These are phyloP conservation scores for Fraxinus sp. DNA, from an alignment of 305 asterid genomes.

Conservation along the genomic window DNA sequence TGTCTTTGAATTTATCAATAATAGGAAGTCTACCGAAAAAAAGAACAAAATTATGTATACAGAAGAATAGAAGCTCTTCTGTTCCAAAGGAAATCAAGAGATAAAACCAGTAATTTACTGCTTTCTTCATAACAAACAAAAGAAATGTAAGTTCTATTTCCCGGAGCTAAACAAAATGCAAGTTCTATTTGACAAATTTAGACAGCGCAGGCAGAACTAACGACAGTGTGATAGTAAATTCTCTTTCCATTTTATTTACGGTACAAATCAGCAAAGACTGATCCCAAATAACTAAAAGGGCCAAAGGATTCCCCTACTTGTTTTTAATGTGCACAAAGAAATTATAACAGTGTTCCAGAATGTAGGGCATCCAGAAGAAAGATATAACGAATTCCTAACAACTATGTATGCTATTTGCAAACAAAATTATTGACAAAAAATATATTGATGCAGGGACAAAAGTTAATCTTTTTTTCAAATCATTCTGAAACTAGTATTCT, in stretches of 20 bases:
- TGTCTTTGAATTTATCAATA: slow-evolving; percentile 90
- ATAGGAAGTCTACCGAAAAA: slow-evolving; percentile 66
- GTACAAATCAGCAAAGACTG: not conserved
- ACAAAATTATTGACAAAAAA: not conserved
- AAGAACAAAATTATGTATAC: slow-evolving; percentile 14
- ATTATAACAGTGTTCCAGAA: not conserved
- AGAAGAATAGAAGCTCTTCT: not conserved
- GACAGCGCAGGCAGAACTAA: not conserved
- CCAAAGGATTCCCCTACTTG: not conserved
- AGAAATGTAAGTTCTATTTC: not conserved
- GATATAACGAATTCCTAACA: not conserved
- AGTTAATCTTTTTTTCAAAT: not conserved
- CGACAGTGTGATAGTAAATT: not conserved
- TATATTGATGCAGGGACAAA: not conserved
- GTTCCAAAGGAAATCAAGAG: slow-evolving; percentile 17
- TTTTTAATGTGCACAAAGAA: not conserved
- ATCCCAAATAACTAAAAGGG: not conserved
- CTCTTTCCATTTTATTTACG: not conserved
- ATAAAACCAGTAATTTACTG: not conserved
- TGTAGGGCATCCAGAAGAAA: not conserved
- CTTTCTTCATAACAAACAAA: slow-evolving; percentile 9
- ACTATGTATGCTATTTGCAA: not conserved
- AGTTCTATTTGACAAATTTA: not conserved
- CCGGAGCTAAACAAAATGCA: not conserved
- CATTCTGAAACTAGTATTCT: not conserved